Evolutionary conservation across 495 filamentous ascomycete species (phyloP).

Genomic region (Pyrenula massariospora): DNA sequence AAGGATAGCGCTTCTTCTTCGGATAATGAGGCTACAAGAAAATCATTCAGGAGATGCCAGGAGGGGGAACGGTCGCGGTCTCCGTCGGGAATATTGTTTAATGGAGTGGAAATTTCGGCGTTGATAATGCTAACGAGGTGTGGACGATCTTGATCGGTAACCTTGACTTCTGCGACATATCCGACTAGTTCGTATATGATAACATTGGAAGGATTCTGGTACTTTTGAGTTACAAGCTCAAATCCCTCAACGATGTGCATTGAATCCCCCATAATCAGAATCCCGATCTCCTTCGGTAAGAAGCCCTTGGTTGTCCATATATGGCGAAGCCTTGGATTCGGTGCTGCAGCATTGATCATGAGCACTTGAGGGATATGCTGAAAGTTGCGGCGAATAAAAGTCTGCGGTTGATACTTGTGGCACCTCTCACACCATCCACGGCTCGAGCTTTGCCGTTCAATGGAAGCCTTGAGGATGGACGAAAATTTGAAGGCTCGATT

Average conservation of each 20-base stretch:
- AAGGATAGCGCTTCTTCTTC: constrained; percentile 78
- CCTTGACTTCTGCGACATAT: constrained; percentile 77
- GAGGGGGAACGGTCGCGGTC: constrained; percentile 23
- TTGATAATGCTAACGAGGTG: constrained; percentile 89
- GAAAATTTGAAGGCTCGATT: constrained; percentile 57
- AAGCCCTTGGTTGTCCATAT: constrained; percentile 81
- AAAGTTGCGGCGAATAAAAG: constrained; percentile 68
- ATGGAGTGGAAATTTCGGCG: constrained; percentile 54
- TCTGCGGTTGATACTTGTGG: constrained; percentile 62
- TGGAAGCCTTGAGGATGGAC: constrained; percentile 71
- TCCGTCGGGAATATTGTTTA: neutral
- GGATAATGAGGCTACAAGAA: constrained; percentile 71
- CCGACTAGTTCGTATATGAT: constrained; percentile 88
- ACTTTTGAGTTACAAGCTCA: constrained; percentile 48
- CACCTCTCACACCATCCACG: constrained; percentile 88
- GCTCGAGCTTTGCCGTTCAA: constrained; percentile 69
- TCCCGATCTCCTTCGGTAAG: constrained; percentile 84
- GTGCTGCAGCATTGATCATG: constrained; percentile 70
- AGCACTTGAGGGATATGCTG: constrained; percentile 69
- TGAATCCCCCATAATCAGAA: constrained; percentile 69
- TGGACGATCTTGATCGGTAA: constrained; percentile 67
- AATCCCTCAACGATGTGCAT: constrained; percentile 87
- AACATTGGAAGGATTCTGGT: constrained; percentile 55
- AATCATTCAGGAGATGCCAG: constrained; percentile 98
- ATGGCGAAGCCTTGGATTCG: constrained; percentile 55